Evolutionary conservation across 2,329 filamentous ascomycete genomes (phyloP).

Genomic region (Xylariaceae sp.): DNA sequence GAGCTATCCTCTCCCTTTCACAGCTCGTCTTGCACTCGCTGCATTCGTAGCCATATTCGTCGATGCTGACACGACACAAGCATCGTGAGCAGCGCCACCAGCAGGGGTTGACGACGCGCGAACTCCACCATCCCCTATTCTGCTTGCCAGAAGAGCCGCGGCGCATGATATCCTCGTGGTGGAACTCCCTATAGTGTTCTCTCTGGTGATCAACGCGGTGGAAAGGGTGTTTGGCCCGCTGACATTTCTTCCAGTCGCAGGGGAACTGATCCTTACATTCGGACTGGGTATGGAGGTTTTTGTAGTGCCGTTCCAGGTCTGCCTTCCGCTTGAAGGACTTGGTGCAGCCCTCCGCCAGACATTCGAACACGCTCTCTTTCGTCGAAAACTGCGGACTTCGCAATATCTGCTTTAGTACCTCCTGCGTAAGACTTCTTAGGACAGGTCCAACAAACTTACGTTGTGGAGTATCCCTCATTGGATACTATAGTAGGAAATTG

Average conservation of each 20-base stretch:
- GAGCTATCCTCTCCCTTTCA: conserved; percentile 36
- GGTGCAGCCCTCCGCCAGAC: conserved; percentile 33
- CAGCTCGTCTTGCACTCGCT: conserved; percentile 42
- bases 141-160: conserved; percentile 25
- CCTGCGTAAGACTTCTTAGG: background rate
- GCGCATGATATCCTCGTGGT: conserved; percentile 43
- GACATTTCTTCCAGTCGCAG: conserved; percentile 50
- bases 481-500: conserved; percentile 13
- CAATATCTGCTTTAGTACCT: background rate
- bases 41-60: conserved; percentile 41
- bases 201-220: conserved; percentile 52
- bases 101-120: conserved; percentile 34
- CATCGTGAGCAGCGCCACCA: conserved; percentile 55
- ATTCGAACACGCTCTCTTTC: conserved; percentile 19
- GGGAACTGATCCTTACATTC: conserved; percentile 39
- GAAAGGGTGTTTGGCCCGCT: conserved; percentile 43
- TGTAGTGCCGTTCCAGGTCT: conserved; percentile 50
- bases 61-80: conserved; percentile 41
- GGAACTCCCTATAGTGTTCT: conserved; percentile 51
- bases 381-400: conserved; percentile 17
- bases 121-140: conserved; percentile 36
- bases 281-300: conserved; percentile 42
- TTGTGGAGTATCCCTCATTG: conserved; percentile 1
- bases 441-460: conserved; percentile 14
- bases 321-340: conserved; percentile 47